phyloP scores from a whole-genome alignment of 2,329 filamentous ascomycete species.

The Seiridium cupressi region DNA sequence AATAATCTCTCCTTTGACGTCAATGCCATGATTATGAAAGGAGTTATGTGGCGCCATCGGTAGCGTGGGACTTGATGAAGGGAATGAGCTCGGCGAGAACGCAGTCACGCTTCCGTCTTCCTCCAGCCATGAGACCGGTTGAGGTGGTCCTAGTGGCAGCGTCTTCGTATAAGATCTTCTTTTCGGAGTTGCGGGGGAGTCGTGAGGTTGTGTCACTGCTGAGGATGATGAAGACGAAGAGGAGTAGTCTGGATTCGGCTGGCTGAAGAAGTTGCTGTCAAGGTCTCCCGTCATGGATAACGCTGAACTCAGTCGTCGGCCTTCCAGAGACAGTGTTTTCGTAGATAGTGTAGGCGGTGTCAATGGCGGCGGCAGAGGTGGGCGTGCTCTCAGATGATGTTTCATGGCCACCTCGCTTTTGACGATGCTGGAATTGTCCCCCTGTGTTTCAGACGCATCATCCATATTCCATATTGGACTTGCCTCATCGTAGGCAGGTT shows the following conservation, averaged over 20 bases:
- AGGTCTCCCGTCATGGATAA: constrained; percentile 31
- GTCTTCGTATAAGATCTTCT: constrained; percentile 42
- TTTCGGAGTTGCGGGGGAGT: constrained; percentile 31
- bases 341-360: constrained; percentile 45
- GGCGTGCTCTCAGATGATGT: constrained; percentile 32
- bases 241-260: constrained; percentile 48
- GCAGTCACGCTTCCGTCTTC: constrained; percentile 22
- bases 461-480: constrained; percentile 10
- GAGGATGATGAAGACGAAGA: constrained; percentile 24
- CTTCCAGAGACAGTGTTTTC: constrained; percentile 41
- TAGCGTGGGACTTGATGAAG: constrained; percentile 44
- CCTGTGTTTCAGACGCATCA: constrained; percentile 8
- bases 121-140: constrained; percentile 13
- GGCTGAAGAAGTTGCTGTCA: constrained; percentile 42
- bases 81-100: constrained; percentile 48
- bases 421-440: constrained; percentile 11
- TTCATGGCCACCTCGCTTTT: constrained; percentile 24
- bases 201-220: constrained; percentile 16
- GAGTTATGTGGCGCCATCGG: constrained; percentile 43
- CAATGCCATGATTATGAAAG: constrained; percentile 33
- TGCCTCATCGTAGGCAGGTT: constrained; percentile 9
- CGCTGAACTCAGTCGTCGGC: constrained; percentile 31
- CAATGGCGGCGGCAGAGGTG: constrained; percentile 46
- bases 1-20: constrained; percentile 50
- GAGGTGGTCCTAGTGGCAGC: constrained; percentile 30